Percentiles rank a stretch among this genome's conserved stretches.
phyloP scores from a whole-genome alignment of 1,139 yeast genomes.

The Scheffersomyces titani region DNA sequence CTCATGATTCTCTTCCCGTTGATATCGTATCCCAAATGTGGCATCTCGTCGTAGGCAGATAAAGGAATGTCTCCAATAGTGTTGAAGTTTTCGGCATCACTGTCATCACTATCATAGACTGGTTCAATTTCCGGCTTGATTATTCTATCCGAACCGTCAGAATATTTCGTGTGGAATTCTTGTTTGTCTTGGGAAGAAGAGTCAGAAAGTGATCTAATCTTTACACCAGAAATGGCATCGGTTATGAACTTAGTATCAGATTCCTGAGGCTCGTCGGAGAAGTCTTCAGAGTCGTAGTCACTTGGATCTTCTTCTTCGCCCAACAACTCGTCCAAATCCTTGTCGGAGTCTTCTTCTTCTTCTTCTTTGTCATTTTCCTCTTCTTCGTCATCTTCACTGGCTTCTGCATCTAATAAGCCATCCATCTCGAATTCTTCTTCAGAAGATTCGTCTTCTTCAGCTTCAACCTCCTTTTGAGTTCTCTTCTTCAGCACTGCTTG shows the following conservation, averaged over 20 bases:
- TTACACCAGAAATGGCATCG: constrained; percentile 56
- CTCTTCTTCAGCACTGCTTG: constrained; percentile 14
- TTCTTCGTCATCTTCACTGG: constrained; percentile 23
- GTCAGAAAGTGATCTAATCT: constrained; percentile 50
- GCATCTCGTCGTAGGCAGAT: constrained; percentile 94
- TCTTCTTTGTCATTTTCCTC: constrained; percentile 30
- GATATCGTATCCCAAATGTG: constrained; percentile 95
- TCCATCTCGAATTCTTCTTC: constrained; percentile 37
- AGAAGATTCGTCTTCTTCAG: constrained; percentile 23
- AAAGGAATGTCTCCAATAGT: constrained; percentile 93
- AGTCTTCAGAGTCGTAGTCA: constrained; percentile 40
- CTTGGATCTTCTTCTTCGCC: constrained; percentile 50
- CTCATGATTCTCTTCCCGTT: constrained; percentile 98
- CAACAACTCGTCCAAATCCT: constrained; percentile 57
- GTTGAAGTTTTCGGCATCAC: constrained; percentile 80
- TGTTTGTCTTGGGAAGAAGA: constrained; percentile 29
- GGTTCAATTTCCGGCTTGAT: constrained; percentile 91
- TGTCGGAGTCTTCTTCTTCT: constrained; percentile 55
- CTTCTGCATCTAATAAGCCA: constrained; percentile 26
- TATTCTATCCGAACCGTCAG: constrained; percentile 79
- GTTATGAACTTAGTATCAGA: constrained; percentile 48
- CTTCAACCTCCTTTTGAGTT: constrained; percentile 15
- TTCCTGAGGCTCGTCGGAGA: constrained; percentile 51
- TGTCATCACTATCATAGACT: constrained; percentile 88
- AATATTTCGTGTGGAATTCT: constrained; percentile 51